Conservation (phyloP, 179 eudicot species). For the Monotropa hypopitys region DNA sequence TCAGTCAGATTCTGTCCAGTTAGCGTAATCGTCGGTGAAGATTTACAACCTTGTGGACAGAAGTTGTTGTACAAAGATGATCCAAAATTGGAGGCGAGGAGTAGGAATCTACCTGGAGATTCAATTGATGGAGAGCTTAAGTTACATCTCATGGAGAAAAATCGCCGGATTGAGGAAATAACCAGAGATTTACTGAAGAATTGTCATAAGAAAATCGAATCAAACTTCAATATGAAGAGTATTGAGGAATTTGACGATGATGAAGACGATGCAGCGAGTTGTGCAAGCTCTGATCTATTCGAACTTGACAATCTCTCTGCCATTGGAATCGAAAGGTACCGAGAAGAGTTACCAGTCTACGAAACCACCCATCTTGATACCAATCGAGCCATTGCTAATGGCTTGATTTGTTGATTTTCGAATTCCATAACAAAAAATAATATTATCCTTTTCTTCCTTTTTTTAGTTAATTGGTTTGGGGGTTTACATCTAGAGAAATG, state of each 20-base stretch:
- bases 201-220: constrained; percentile 28
- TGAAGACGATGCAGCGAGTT: constrained; percentile 50
- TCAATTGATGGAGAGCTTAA: constrained; percentile 28
- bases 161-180: constrained; percentile 47
- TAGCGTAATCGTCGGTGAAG: constrained; percentile 34
- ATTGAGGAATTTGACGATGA: constrained; percentile 16
- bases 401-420: constrained; percentile 33
- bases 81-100: neutral
- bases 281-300: constrained; percentile 77
- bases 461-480: constrained; percentile 18
- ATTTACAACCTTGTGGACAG: constrained; percentile 21
- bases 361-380: constrained; percentile 65
- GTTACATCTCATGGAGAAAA: constrained; percentile 36
- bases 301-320: constrained; percentile 64
- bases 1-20: constrained; percentile 57
- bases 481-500: constrained; percentile 17
- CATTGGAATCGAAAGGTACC: constrained; percentile 43
- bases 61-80: constrained; percentile 11
- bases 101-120: constrained; percentile 2
- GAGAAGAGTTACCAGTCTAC: constrained; percentile 78
- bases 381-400: constrained; percentile 60
- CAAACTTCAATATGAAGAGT: constrained; percentile 2
- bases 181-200: constrained; percentile 52
- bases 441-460: neutral
- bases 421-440: neutral